Evolutionary conservation across 116 monocot genomes (phyloP), one percentile per base, ranked within the genome.

Genomic region (Dioscorea cayenensis): DNA sequence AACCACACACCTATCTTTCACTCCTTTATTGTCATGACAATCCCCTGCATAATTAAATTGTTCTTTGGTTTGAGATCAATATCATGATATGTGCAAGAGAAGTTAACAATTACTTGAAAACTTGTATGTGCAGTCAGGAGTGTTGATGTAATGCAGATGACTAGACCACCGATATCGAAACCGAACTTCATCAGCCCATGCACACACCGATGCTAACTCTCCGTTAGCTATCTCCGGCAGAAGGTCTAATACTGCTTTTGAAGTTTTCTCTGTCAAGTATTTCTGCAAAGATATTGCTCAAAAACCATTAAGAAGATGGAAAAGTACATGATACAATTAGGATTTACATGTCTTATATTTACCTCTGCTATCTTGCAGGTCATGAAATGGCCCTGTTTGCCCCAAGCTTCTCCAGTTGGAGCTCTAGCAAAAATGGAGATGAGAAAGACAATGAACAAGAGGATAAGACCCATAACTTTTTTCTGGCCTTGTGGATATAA

Each of bases 1-100:
- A 11, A 71, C 85, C 17, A 90, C 94, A 27, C 94, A 94, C 87
- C 78, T 78, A 59, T 74, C 69, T 32, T 72, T 37, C 71, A 74
- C 50, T 63, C 79, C 81, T 20, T 71, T 75, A 14, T 67, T 20
- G 65, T 92, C 77, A 52, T 86, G 80, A 51, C 92, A 92, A 25
- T 92, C 92, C 49, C 92, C 92, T 92, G n/a, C 23, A 64, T 17
- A 12, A n/a, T 55, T 5, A 55, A 43, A 43, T 43, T 43, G 43
- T 43, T 43, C 12, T 43, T 43, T 49, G 7, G 28, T 7, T 29
- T 22, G 17, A 14, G 60, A 14, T 5, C 5, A 49, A 10, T 11
- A 14, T 58, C 25, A 20, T 7, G 60, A 51, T 49, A 3, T 38
- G 17, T 64, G 16, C 19, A 17, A 62, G 14, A 70, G n/a, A 50